These are phyloP conservation scores for Inosperma sp. DNA, from an alignment of 768 basidiomycete species.

Conservation along the genomic window DNA sequence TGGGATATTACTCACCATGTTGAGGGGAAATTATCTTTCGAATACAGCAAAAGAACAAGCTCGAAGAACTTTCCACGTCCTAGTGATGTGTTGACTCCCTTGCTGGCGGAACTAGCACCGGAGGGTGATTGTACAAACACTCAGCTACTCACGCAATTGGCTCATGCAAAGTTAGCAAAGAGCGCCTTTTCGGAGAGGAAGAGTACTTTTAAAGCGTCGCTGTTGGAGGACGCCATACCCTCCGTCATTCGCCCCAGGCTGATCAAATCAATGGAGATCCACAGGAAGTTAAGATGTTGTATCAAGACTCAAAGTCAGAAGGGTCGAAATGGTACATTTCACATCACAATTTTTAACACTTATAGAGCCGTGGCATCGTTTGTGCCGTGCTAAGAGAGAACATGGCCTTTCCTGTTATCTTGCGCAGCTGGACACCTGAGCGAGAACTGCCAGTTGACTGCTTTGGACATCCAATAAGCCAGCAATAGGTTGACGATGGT, in stretches of 20 bases:
- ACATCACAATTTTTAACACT: not conserved
- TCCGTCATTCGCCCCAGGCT: not conserved
- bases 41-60: not conserved
- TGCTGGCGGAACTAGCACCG: no score
- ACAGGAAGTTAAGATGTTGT: not conserved
- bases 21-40: not conserved
- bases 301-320: slow-evolving; percentile 1
- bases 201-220: not conserved
- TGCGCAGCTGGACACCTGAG: not conserved
- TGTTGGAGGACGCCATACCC: not conserved
- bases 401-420: not conserved
- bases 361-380: not conserved
- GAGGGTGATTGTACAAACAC: no score
- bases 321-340: not conserved
- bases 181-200: no score
- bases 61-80: not conserved
- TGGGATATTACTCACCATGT: not conserved
- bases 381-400: not conserved
- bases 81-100: no score
- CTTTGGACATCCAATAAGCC: not conserved
- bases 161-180: no score
- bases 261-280: not conserved
- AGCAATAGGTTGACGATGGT: not conserved
- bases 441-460: not conserved
- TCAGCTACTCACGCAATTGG: no score